Percentiles rank a stretch among this genome's conserved stretches.
Conservation (phyloP, 768 basidiomycete species). For the Termitomyces sp. region DNA sequence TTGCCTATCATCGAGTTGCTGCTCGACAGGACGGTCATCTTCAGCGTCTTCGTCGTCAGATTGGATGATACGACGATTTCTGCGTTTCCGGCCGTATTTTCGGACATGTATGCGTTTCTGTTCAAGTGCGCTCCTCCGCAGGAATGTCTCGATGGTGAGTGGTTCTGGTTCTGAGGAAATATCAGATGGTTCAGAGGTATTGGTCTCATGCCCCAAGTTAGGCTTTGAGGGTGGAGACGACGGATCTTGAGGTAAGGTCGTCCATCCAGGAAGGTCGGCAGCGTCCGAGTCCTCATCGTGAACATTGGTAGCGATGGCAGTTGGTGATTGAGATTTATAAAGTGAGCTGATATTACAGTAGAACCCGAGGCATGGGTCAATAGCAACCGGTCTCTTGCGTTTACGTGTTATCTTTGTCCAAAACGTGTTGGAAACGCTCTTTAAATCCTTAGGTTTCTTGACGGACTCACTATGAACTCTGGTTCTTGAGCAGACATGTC, state of each 20-base stretch:
- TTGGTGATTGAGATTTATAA: neutral
- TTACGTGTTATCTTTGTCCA: conserved; percentile 44
- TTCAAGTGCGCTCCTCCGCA: conserved; percentile 15
- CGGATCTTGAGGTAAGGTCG: neutral
- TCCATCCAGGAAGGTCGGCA: conserved; percentile 1
- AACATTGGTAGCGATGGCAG: neutral
- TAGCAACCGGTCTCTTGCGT: conserved; percentile 39
- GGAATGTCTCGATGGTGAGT: conserved; percentile 27
- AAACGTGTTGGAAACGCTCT: neutral
- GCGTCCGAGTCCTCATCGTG: neutral
- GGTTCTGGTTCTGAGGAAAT: conserved; percentile 9
- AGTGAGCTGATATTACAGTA: conserved; percentile 17
- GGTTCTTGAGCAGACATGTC: neutral
- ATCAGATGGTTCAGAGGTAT: neutral
- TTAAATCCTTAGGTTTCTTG: neutral
- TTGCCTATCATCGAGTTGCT: neutral
- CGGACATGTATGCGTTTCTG: conserved; percentile 7
- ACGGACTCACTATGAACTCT: neutral
- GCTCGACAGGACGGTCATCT: neutral
- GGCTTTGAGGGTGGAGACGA: neutral
- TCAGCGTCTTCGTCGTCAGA: conserved; percentile 8
- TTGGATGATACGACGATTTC: conserved; percentile 10
- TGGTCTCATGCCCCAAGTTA: neutral
- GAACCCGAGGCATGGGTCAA: conserved; percentile 37
- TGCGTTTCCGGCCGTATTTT: conserved; percentile 16